Conservation (phyloP, 805 yeast species). For the Ogataea naganishii region DNA sequence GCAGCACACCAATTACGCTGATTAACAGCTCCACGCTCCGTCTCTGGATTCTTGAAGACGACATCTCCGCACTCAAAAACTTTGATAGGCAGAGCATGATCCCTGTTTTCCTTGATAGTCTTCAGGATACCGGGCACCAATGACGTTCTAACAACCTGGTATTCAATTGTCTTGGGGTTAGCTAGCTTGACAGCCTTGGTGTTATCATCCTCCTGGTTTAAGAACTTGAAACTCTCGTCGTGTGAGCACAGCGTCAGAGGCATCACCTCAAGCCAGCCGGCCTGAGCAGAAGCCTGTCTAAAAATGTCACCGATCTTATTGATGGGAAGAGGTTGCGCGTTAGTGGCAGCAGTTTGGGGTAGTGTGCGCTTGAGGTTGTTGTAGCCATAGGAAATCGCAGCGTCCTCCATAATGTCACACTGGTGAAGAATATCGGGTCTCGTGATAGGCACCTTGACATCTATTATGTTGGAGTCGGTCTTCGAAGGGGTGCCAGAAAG, state of each 20-base stretch:
- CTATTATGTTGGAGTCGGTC: slow-evolving; percentile 39
- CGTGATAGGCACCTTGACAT: slow-evolving; percentile 80
- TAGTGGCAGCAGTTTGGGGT: slow-evolving; percentile 69
- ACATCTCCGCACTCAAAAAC: slow-evolving; percentile 96
- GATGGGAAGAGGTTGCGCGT: slow-evolving; percentile 83
- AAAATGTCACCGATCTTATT: slow-evolving; percentile 87
- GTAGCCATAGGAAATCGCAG: slow-evolving; percentile 93
- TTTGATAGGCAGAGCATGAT: slow-evolving; percentile 88
- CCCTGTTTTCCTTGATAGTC: slow-evolving; percentile 92
- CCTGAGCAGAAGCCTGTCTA: slow-evolving; percentile 84
- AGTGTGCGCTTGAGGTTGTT: slow-evolving; percentile 74
- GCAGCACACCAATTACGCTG: slow-evolving; percentile 94
- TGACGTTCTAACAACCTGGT: slow-evolving; percentile 95
- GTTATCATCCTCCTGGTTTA: slow-evolving; percentile 65
- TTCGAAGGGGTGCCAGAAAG: slow-evolving; percentile 50
- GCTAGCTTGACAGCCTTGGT: slow-evolving; percentile 82
- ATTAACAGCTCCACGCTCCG: slow-evolving; percentile 86
- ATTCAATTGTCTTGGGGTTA: slow-evolving; percentile 94
- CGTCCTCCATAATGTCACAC: slow-evolving; percentile 98
- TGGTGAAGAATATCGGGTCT: slow-evolving; percentile 94
- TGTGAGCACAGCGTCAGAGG: slow-evolving; percentile 94
- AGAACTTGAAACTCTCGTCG: slow-evolving; percentile 89
- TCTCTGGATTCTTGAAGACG: slow-evolving; percentile 67
- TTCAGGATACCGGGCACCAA: slow-evolving; percentile 90
- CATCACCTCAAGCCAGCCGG: slow-evolving; percentile 94